A percentile compares a stretch with the other conserved stretches of the same genome.
phyloP scores from a whole-genome alignment of 306 rosid genomes.

The Cajanus cajan region DNA sequence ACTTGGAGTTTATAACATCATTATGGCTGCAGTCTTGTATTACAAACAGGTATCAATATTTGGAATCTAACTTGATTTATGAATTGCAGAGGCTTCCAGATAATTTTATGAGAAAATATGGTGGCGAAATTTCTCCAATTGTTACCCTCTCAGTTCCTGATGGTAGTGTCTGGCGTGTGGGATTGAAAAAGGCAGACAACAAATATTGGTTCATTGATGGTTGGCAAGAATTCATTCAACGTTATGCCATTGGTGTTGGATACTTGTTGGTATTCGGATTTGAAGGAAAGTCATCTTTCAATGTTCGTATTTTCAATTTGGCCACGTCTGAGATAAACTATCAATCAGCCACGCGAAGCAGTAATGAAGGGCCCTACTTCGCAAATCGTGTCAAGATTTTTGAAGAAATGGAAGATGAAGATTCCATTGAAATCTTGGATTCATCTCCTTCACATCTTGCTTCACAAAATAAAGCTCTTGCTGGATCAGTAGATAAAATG shows the following conservation, averaged over 20 bases:
- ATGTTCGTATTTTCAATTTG: constrained; percentile 65
- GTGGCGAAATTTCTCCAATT: constrained; percentile 61
- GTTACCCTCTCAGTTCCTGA: constrained; percentile 73
- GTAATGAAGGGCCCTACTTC: constrained; percentile 48
- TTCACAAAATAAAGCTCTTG: constrained; percentile 47
- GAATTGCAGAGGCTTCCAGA: constrained; percentile 85
- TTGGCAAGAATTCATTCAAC: constrained; percentile 79
- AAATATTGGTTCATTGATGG: constrained; percentile 73
- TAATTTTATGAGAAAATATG: constrained; percentile 61
- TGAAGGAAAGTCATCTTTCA: constrained; percentile 74
- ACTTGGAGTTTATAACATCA: background rate
- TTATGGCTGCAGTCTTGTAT: background rate
- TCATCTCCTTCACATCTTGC: constrained; percentile 35
- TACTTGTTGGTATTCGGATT: constrained; percentile 77
- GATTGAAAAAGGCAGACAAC: constrained; percentile 65
- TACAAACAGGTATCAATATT: background rate
- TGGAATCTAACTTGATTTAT: constrained; percentile 34
- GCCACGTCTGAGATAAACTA: constrained; percentile 77
- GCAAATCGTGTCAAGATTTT: constrained; percentile 48
- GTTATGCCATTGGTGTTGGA: constrained; percentile 66
- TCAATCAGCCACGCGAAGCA: constrained; percentile 42
- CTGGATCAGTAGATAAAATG: constrained; percentile 48
- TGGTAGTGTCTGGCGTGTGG: constrained; percentile 76
- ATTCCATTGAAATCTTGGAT: constrained; percentile 49
- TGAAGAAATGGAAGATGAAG: constrained; percentile 89